Base-by-base conservation (phyloP, 2,329 filamentous ascomycete genomes). In the Exserohilum turcica region DNA sequence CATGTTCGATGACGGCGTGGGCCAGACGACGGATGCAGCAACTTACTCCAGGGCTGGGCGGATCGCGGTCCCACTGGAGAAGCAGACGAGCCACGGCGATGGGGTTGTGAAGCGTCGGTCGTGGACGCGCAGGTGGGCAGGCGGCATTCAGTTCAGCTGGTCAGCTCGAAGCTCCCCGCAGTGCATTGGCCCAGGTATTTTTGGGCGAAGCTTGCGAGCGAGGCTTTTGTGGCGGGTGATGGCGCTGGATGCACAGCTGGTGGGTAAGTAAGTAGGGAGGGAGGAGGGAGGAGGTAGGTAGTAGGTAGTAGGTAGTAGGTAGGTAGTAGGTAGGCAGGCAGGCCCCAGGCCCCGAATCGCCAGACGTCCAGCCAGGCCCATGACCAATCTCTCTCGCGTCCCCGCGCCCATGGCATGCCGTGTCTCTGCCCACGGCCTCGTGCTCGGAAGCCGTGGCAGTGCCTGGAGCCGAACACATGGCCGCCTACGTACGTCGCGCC, bases 111-210 rank as follows among this genome's bases (percentile, higher is more conserved):
- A 45, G 42, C 48, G 19, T 15, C 32, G 5, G n/a, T 15, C 13
- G 32, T 6, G 8, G n/a, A 48, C 19, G 36, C 43, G 51, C 45
- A 59, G 46, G 31, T 43, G 18, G 32, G 24, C 50, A 59, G 53
- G 57, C 52, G 55, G 46, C 54, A 56, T 52, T 67, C 60, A 65
- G 65, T 52, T 67, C 60, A 65, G 65, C 63, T 63, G 54, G 62
- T 68, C 64, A 70, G 66, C 65, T 54, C 54, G 43, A 52, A 48
- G 31, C 42, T 48, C 38, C 16, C 38, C 45, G 49, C 47, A 35
- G 38, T 31, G 10, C 28, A 42, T 29, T 21, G 42, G 52, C 52
- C 52, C 54, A 54, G 48, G 42, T 45, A 27, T 43, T 52, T 52
- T 48, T 27, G 24, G 35, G 21, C 29, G 35, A 21, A 29, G 24